Conservation (phyloP, 345 rosid genomes). For the Salix arbutifolia region DNA sequence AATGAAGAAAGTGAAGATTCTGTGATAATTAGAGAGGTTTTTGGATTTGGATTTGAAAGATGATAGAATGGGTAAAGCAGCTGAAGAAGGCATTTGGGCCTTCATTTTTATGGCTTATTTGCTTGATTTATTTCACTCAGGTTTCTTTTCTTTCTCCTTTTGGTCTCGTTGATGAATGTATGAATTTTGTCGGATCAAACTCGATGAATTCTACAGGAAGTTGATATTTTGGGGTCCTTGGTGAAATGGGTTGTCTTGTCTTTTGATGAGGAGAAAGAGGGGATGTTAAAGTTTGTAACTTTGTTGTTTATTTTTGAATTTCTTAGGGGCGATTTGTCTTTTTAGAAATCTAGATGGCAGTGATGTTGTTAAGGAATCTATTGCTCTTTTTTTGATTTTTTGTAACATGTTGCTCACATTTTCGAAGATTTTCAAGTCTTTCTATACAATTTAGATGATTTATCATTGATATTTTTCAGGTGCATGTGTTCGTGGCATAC, state of each 20-base stretch:
- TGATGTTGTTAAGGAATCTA: neutral
- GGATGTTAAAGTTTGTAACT: neutral
- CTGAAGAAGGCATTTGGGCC: constrained; percentile 62
- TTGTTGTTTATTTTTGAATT: neutral
- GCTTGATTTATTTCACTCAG: constrained; percentile 94
- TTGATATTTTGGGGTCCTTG: neutral
- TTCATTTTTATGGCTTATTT: constrained; percentile 86
- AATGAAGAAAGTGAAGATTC: neutral
- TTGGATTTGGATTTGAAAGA: constrained; percentile 12
- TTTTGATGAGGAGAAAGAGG: neutral
- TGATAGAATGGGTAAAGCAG: constrained; percentile 61
- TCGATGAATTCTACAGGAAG: neutral
- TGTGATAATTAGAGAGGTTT: neutral
- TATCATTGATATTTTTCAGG: too few relatives aligned
- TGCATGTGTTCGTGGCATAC: neutral
- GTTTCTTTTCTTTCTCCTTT: constrained; percentile 10
- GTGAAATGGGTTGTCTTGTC: neutral
- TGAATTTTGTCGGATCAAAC: neutral
- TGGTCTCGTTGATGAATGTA: too few relatives aligned
- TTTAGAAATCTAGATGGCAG: neutral
- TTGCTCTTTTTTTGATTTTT: too few relatives aligned
- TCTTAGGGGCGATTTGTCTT: neutral
- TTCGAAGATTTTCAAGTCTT: neutral
- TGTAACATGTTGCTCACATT: neutral
- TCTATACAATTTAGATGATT: neutral